Evolutionary conservation across 768 basidiomycete genomes (phyloP).

Genomic region (Zangia roseola): DNA sequence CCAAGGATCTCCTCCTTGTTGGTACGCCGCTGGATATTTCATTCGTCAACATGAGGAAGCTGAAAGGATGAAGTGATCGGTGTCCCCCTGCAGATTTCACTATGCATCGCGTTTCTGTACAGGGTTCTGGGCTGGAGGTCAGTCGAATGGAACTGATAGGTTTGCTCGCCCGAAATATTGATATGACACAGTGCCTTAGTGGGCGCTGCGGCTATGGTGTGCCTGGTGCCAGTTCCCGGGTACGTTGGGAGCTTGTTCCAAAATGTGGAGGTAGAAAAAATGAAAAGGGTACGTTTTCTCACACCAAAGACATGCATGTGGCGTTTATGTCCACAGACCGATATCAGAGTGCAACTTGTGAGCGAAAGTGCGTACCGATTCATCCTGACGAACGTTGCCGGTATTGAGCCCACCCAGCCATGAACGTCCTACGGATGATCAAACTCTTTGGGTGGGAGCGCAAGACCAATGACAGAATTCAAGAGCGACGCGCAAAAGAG

Average conservation of each 20-base stretch:
- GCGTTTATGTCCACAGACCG: constrained; percentile 31
- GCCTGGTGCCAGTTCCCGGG: constrained; percentile 57
- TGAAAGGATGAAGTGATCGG: constrained; percentile 23
- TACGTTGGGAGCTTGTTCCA: constrained; percentile 49
- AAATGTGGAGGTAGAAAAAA: constrained; percentile 44
- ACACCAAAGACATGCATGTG: constrained; percentile 21
- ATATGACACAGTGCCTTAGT: constrained; percentile 52
- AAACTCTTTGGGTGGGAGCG: constrained; percentile 72
- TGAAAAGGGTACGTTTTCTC: constrained; percentile 39
- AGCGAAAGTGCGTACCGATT: constrained; percentile 48
- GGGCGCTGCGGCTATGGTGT: constrained; percentile 51
- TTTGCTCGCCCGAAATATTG: no score
- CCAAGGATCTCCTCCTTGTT: constrained; percentile 10
- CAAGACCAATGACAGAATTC: constrained; percentile 51
- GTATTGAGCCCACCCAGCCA: constrained; percentile 31
- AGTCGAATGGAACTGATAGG: constrained; percentile 9
- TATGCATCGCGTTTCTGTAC: constrained; percentile 7
- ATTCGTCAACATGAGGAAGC: constrained; percentile 26
- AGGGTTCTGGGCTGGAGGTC: constrained; percentile 9
- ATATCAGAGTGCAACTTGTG: constrained; percentile 50
- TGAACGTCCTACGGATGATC: constrained; percentile 62
- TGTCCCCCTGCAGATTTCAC: neutral
- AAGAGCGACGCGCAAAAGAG: constrained; percentile 59
- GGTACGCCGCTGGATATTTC: neutral
- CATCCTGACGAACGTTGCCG: neutral